Evolutionary conservation across 163 green algal species (phyloP), one percentile per base, ranked within the genome.

Genomic region (Volvox carteri): DNA sequence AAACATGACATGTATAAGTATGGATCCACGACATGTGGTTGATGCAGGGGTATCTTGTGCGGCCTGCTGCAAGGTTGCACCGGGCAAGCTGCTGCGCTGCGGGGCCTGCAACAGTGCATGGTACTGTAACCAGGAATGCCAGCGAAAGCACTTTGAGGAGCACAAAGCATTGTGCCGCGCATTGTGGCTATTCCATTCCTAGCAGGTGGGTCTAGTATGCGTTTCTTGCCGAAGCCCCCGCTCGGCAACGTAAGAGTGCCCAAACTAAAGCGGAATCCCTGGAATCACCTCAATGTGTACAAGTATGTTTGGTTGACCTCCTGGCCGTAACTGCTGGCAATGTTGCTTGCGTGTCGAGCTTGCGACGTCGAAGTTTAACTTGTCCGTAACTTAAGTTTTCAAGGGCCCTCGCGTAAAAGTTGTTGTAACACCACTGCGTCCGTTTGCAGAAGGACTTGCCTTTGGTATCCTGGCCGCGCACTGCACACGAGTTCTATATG

Each of bases 161-260:
- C 84, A 89, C 52, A 83, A 83, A 68, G 50, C 68, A 25, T 89
- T 84, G 4, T 89, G 84, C 50, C 60, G 60, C 16, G 84, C 84
- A 12, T 28, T 89, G 14, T 44, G 65, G 28, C 50, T 83, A 0
- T 83, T 81, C 28, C 50, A 81, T 7, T 75, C 84, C 14, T 42
- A 84, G 2, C 84, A 89, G 70, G 84, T 83, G 50, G 7, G 54
- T 65, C 3, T 23, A 30, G 54, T 23, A 4, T 23, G 6, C 28
- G 25, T 11, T 12, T 65, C 19, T 19, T 23, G 7, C 28, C 28
- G 54, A 19, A 11, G 28, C 28, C 54, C 54, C 25, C 5, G 28
- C 16, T 16, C 12, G 50, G 28, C 6, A 30, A 8, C 7, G 8
- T 19, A 65, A 8, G 25, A 65, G 25, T 65, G 28, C 3, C 54